phyloP scores from a whole-genome alignment of 2,329 filamentous ascomycete genomes.

The Paecilomyces sp. region DNA sequence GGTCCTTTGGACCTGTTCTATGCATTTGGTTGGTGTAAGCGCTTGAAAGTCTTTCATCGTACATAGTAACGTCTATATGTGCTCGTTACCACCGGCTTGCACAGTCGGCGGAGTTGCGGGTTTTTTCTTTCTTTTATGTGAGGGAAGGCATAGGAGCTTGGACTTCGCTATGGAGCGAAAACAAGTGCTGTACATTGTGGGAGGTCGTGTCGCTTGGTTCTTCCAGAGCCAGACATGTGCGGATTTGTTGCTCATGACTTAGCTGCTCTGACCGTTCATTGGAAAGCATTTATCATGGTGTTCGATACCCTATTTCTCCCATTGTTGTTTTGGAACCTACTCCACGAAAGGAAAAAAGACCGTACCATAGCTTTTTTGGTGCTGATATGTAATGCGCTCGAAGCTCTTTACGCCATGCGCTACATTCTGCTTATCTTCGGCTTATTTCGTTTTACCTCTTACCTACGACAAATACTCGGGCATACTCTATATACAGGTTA shows the following conservation, averaged over 20 bases:
- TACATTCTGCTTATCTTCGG: neutral
- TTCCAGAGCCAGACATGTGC: neutral
- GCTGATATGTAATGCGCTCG: neutral
- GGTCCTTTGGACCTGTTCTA: neutral
- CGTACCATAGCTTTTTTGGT: neutral
- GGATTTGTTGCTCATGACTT: constrained; percentile 22
- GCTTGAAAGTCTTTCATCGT: neutral
- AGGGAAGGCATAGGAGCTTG: neutral
- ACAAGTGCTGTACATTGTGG: neutral
- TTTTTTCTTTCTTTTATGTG: neutral
- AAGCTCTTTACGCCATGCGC: neutral
- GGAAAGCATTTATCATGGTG: constrained; percentile 35
- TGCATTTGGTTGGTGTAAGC: neutral
- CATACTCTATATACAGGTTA: neutral
- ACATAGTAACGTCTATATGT: neutral
- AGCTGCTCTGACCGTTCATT: constrained; percentile 14
- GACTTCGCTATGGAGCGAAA: neutral
- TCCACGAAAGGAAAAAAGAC: neutral
- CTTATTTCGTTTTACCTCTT: neutral
- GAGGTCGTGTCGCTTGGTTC: neutral
- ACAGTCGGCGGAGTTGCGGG: neutral
- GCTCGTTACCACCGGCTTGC: neutral
- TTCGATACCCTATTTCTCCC: constrained; percentile 33
- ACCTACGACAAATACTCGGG: neutral
- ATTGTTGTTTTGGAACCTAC: constrained; percentile 18